Conservation (phyloP, 768 basidiomycete species). For the Flagelloscypha sp. region DNA sequence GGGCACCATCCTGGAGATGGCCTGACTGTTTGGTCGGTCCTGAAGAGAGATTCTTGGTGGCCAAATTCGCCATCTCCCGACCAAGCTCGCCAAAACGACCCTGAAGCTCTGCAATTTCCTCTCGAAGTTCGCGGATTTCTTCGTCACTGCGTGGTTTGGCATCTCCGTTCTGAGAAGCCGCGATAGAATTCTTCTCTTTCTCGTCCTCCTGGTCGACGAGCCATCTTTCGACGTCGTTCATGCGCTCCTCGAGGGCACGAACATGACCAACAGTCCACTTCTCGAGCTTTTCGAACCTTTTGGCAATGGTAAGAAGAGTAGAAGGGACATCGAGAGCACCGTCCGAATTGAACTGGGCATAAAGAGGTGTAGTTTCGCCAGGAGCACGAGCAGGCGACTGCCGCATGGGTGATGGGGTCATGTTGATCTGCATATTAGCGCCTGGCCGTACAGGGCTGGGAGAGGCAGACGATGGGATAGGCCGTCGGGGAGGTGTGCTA, state of each 20-base stretch:
- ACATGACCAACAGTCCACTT: conserved; percentile 87
- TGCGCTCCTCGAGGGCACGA: conserved; percentile 81
- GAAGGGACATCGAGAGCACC: conserved; percentile 70
- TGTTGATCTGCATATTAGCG: conserved; percentile 42
- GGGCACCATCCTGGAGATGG: conserved; percentile 35
- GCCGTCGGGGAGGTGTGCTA: conserved; percentile 34
- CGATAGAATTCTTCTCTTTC: conserved; percentile 31
- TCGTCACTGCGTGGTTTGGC: conserved; percentile 9
- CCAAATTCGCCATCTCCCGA: conserved; percentile 71
- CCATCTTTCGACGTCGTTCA: conserved; percentile 89
- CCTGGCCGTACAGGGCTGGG: conserved; percentile 55
- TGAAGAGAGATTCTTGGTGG: conserved; percentile 46
- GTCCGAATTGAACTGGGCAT: conserved; percentile 65
- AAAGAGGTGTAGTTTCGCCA: conserved; percentile 58
- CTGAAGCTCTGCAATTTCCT: conserved; percentile 66
- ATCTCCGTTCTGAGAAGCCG: conserved; percentile 9
- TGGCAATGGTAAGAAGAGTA: conserved; percentile 67
- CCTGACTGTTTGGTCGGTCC: conserved; percentile 42
- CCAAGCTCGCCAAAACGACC: conserved; percentile 69
- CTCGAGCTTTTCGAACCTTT: conserved; percentile 82
- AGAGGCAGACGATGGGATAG: conserved; percentile 51
- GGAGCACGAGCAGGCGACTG: conserved; percentile 30
- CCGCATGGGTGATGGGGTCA: conserved; percentile 61
- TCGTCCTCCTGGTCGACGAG: conserved; percentile 78
- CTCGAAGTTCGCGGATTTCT: conserved; percentile 48